phyloP scores from a whole-genome alignment of 306 rosid genomes.

The Gastrolobium bilobum region DNA sequence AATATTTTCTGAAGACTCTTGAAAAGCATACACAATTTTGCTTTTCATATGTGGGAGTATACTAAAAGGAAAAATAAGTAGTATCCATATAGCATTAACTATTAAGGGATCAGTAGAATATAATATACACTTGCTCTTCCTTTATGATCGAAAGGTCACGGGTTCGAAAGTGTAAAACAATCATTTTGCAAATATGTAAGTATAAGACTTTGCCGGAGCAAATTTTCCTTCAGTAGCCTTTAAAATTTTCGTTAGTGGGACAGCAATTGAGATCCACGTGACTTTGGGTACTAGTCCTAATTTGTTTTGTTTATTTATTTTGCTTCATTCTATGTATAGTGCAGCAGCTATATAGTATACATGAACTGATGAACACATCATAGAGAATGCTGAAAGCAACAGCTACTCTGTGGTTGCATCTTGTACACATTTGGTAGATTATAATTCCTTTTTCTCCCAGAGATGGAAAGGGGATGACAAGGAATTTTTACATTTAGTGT shows the following conservation, averaged over 20 bases:
- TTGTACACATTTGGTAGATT: conserved; percentile 36
- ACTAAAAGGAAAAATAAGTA: no score
- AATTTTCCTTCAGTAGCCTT: background rate
- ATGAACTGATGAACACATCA: background rate
- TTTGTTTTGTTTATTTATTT: conserved; percentile 33
- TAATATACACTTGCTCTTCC: no score
- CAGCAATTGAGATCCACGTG: background rate
- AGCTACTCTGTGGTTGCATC: background rate
- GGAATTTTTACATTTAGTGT: conserved; percentile 32
- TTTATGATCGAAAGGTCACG: no score
- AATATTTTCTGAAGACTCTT: conserved; percentile 70
- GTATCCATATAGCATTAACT: background rate
- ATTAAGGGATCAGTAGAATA: no score
- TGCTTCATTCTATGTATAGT: conserved; percentile 28
- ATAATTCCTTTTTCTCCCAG: conserved; percentile 9
- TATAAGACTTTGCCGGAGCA: no score
- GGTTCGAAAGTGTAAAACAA: no score
- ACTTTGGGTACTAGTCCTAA: conserved; percentile 1
- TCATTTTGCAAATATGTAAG: no score
- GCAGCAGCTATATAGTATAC: conserved; percentile 6
- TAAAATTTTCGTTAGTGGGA: background rate
- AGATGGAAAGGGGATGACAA: conserved; percentile 1
- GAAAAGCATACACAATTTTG: conserved; percentile 12
- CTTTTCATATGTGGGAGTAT: background rate
- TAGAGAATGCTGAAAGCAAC: conserved; percentile 37